Base-by-base conservation (phyloP, 2,329 filamentous ascomycete species). In the Claviceps monticola region DNA sequence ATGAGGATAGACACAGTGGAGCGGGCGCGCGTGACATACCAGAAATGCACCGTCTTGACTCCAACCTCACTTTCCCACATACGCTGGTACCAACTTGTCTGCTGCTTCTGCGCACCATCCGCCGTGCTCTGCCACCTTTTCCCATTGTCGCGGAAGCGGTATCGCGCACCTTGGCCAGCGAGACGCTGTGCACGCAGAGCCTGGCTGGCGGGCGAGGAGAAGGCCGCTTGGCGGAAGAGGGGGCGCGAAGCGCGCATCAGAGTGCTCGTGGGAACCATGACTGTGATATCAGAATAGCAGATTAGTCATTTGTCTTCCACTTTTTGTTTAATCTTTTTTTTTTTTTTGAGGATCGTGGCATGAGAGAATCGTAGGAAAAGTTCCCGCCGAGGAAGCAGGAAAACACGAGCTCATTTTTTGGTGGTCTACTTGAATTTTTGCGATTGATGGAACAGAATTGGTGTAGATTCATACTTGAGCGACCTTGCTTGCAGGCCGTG, bases 41-140 rank as follows among this genome's bases (percentile, higher is more conserved):
- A 98, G 74, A 98, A 98, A 71, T 98, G 93, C 62, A 98, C 93
- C 56, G 93, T 98, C 83, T 89, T 89, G 61, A 90, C 61, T 49
- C 87, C 87, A 57, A 90, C 70, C 56, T 86, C 85, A 68, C 84
- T 88, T 68, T 88, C 81, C 84, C 84, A 89, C 76, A 94, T 80
- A 70, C 82, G 82, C 74, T 84, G 82, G 68, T 93, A 82, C 75
- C 76, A 83, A 64, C 72, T 71, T 56, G 67, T 61, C 59, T 71
- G 62, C 53, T 69, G 66, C 54, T 67, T 65, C 59, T 61, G 71
- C 49, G 66, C 67, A 49, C 69, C 69, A 56, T 74, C 72, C 43
- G 81, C 74, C 45, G 83, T 83, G 69, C 82, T 88, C 71, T 87
- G 82, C 68, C 79, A 88, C 66, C 87, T 79, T 63, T 79, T 80